Evolutionary conservation across 139 green algal genomes (phyloP).

Genomic region (Chlorella sp.): DNA sequence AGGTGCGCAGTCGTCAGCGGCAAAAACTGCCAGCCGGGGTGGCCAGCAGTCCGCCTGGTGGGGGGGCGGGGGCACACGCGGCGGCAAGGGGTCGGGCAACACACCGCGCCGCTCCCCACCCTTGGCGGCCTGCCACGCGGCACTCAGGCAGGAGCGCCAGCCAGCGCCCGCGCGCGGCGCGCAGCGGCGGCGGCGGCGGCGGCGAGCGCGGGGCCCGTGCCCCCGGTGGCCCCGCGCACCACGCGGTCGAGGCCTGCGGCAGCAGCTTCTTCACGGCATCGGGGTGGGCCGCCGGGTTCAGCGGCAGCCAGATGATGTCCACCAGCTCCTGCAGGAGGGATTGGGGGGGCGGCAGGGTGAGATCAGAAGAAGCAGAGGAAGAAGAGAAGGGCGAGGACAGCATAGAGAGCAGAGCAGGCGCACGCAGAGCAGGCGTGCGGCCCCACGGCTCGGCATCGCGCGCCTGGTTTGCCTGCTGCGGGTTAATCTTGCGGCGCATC

Average conservation of each 20-base stretch:
- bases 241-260: conserved; percentile 29
- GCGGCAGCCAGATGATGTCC: conserved; percentile 41
- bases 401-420: no score
- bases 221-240: conserved; percentile 4
- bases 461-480: conserved; percentile 36
- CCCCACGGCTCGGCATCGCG: no score
- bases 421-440: no score
- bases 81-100: neutral
- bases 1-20: conserved; percentile 44
- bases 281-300: conserved; percentile 25
- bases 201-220: no score
- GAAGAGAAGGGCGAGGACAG: no score
- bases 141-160: no score
- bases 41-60: conserved; percentile 39
- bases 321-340: no score
- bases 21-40: conserved; percentile 54
- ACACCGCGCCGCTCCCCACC: neutral
- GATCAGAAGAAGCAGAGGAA: no score
- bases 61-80: neutral
- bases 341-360: no score
- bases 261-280: conserved; percentile 37
- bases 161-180: no score
- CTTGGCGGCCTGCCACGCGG: no score
- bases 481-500: conserved; percentile 40
- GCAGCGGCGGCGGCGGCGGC: no score